Evolutionary conservation across 2,329 filamentous ascomycete species (phyloP).

Genomic region (Hypoxylon sp.): DNA sequence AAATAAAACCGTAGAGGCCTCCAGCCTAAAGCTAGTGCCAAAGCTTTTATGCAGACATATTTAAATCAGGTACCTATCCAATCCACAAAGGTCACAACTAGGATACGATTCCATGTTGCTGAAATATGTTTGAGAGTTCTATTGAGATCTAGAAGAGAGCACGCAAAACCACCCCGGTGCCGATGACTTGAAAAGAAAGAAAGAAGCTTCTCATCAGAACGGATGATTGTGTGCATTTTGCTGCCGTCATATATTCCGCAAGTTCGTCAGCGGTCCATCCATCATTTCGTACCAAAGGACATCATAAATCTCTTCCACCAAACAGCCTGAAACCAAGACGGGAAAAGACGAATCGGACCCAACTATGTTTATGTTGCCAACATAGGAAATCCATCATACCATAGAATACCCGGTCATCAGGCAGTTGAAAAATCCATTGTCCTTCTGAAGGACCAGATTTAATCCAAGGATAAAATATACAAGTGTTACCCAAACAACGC

Average conservation of each 20-base stretch:
- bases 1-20: conserved; percentile 30
- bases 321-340: conserved; percentile 15
- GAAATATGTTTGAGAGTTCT: conserved; percentile 34
- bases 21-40: background rate
- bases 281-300: conserved; percentile 24
- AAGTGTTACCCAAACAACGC: conserved; percentile 32
- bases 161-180: conserved; percentile 28
- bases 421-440: background rate
- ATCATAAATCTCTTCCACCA: conserved; percentile 31
- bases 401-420: conserved; percentile 8
- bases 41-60: conserved; percentile 8
- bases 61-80: conserved; percentile 13
- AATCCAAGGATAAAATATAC: conserved; percentile 26
- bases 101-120: conserved; percentile 2
- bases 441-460: conserved; percentile 10
- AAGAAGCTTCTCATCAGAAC: conserved; percentile 28
- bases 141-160: conserved; percentile 43
- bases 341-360: conserved; percentile 2
- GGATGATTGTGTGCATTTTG: conserved; percentile 29
- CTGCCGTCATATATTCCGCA: conserved; percentile 28
- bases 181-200: conserved; percentile 28
- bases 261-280: conserved; percentile 30
- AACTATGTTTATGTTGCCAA: conserved; percentile 9
- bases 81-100: conserved; percentile 6
- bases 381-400: conserved; percentile 20